Evolutionary conservation across 371 early-diverging fungal genomes (phyloP), one percentile per base, ranked within the genome.

Genomic region (Actinomortierella wolfii): DNA sequence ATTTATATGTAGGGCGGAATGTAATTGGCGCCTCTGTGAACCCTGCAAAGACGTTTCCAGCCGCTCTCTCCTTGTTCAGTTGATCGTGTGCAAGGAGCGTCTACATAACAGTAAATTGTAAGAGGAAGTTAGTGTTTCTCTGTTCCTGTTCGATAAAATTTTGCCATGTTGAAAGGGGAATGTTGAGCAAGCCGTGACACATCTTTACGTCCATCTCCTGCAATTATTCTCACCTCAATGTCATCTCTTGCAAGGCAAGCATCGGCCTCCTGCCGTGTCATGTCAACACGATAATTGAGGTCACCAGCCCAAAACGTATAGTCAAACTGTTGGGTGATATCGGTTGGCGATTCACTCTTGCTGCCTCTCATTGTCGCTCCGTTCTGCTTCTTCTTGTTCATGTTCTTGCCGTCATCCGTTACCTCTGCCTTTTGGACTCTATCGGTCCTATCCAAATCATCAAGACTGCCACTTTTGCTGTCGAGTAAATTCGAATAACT

Each of bases 1-100:
- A 89, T 68, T 96, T 96, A 82, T 92, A 96, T 0, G 95, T 95
- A 15, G 97, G 97, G 21, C 77, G 80, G 68, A 96, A 96, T 1
- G 64, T 59, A 41, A 96, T 92, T n/a, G 84, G 84, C n/a, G 82
- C 84, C 70, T 96, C 97, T 34, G 70, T 53, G 67, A 89, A 96
- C 0, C 81, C 85, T 6, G 60, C 51, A 58, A 96, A 87, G 41
- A 68, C 82, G 54, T 50, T 13, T 76, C 85, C 48, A 51, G 56
- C 34, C 45, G 68, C 61, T 79, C 80, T 61, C 41, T 89, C 88
- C 3, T 54, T 45, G 2, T 68, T 53, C 9, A 92, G 75, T 59
- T 92, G 90, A 68, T 92, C 92, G 54, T 83, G 79, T 39, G 74
- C 57, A 23, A 88, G 61, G 25, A 89, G 53, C 1, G 81, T 77